Evolutionary conservation across 768 basidiomycete genomes (phyloP).

Genomic region (Boletellus sp.): DNA sequence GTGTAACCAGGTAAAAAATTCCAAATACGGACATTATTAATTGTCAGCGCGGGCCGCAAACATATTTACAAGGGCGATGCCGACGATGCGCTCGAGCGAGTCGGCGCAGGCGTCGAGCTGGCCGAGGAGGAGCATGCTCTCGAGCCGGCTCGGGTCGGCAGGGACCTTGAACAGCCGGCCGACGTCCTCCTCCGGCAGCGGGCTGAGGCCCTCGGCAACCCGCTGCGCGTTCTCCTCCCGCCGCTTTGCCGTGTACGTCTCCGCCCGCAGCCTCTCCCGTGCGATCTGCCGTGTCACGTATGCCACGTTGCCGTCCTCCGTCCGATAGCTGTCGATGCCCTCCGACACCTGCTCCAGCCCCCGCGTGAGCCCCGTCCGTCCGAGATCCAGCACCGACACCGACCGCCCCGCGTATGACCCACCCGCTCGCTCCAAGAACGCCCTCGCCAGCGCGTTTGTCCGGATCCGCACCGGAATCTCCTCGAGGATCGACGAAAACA

Average conservation of each 20-base stretch:
- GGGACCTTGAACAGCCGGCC: slow-evolving; percentile 84
- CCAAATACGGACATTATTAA: background rate
- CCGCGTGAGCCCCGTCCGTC: slow-evolving; percentile 62
- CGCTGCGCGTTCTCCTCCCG: slow-evolving; percentile 84
- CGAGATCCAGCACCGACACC: slow-evolving; percentile 68
- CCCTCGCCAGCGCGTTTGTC: slow-evolving; percentile 72
- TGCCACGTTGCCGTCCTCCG: slow-evolving; percentile 89
- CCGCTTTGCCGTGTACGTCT: slow-evolving; percentile 75
- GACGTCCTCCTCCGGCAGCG: slow-evolving; percentile 85
- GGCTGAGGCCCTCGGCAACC: slow-evolving; percentile 76
- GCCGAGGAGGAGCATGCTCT: slow-evolving; percentile 80
- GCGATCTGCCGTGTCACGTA: slow-evolving; percentile 86
- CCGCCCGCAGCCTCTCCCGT: slow-evolving; percentile 76
- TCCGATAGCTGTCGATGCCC: slow-evolving; percentile 78
- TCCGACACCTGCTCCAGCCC: slow-evolving; percentile 85
- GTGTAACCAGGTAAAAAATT: background rate
- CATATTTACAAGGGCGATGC: slow-evolving; percentile 75
- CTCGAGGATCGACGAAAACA: slow-evolving; percentile 81
- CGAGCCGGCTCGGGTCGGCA: slow-evolving; percentile 81
- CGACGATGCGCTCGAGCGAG: slow-evolving; percentile 63
- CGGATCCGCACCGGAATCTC: slow-evolving; percentile 84
- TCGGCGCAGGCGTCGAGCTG: slow-evolving; percentile 85
- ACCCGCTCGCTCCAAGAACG: slow-evolving; percentile 69
- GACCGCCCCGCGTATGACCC: slow-evolving; percentile 38
- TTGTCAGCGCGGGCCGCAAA: slow-evolving; percentile 56